Conservation (phyloP, 306 rosid genomes). For the Sesbania bispinosa region DNA sequence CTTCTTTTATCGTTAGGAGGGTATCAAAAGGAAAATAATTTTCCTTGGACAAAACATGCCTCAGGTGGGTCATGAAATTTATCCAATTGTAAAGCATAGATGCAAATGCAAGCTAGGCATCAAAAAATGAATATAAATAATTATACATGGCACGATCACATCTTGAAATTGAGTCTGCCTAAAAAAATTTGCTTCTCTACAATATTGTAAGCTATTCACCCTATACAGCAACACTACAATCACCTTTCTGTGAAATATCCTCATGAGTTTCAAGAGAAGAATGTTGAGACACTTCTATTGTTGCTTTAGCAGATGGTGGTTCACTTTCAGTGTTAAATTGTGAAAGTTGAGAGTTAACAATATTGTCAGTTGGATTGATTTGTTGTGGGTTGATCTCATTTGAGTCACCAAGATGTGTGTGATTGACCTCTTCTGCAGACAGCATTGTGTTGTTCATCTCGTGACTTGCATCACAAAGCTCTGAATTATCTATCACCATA, state of each 20-base stretch:
- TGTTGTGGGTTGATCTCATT: slow-evolving; percentile 24
- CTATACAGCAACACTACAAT: slow-evolving; percentile 66
- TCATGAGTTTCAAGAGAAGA: slow-evolving; percentile 56
- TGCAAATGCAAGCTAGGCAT: slow-evolving; percentile 30
- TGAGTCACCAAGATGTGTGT: slow-evolving; percentile 25
- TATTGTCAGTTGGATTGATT: slow-evolving; percentile 27
- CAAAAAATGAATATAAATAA: slow-evolving; percentile 37
- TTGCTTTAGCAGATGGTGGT: slow-evolving; percentile 35
- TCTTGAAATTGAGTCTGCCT: slow-evolving; percentile 25
- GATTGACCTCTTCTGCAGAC: slow-evolving; percentile 31
- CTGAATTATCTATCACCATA: slow-evolving; percentile 30
- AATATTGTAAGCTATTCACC: slow-evolving; percentile 29
- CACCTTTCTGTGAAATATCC: slow-evolving; percentile 65
- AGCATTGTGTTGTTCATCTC: slow-evolving; percentile 24
- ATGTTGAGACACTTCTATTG: slow-evolving; percentile 51
- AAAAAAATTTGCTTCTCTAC: slow-evolving; percentile 42
- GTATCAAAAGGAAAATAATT: too few relatives aligned
- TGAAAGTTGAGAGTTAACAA: slow-evolving; percentile 37
- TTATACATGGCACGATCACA: slow-evolving; percentile 33
- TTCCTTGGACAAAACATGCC: too few relatives aligned
- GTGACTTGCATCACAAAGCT: slow-evolving; percentile 26
- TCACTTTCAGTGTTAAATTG: slow-evolving; percentile 42
- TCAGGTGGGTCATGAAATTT: too few relatives aligned
- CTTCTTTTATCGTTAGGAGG: too few relatives aligned
- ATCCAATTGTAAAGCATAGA: not conserved